Evolutionary conservation across 139 green algal genomes (phyloP), one percentile per base, ranked within the genome.

Genomic region (Chlorella sp.): DNA sequence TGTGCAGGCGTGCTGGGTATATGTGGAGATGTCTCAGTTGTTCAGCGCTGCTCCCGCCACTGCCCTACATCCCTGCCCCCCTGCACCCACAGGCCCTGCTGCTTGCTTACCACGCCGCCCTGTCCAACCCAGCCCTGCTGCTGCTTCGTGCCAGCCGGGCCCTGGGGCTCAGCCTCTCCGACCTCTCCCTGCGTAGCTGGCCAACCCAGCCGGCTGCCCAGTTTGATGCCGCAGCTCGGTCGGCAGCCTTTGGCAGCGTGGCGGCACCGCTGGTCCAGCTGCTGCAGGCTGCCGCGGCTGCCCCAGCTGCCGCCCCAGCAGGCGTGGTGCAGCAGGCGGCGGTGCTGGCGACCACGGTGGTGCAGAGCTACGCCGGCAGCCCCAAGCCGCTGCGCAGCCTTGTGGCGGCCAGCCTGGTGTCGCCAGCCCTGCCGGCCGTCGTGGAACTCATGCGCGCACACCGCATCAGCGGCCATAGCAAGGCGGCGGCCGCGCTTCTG

Each of bases 161-260:
- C 20, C 72, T 88, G 41, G 72, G 69, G 30, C 38, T 85, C 11
- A 34, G n/a, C 44, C 72, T 88, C 32, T 88, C 84, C 22, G 84
- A 88, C 72, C 76, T 88, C 0, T 19, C 41, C 30, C 81, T 85
- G 6, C 64, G 84, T 64, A 64, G 84, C 72, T 88, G 84, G 84
- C 48, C 74, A 2, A 44, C 34, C 38, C 81, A 81, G 40, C 69
- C 70, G 0, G 70, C 54, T 2, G 70, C 54, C 8, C 40, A 73
- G 30, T 86, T 81, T 41, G 36, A 64, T 16, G n/a, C 56, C 0
- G 54, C 46, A 0, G 54, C 54, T 17, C 70, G 81, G 9, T 30
- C 34, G 26, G 72, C 72, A 32, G 62, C 40, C 0, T 87, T 87
- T 41, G 60, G 9, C 9, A 36, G 34, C n/a, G 58, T 82, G 60